Evolutionary conservation across 371 early-diverging fungal species (phyloP), one percentile per base, ranked within the genome.

Genomic region (Sporodiniella umbellata): DNA sequence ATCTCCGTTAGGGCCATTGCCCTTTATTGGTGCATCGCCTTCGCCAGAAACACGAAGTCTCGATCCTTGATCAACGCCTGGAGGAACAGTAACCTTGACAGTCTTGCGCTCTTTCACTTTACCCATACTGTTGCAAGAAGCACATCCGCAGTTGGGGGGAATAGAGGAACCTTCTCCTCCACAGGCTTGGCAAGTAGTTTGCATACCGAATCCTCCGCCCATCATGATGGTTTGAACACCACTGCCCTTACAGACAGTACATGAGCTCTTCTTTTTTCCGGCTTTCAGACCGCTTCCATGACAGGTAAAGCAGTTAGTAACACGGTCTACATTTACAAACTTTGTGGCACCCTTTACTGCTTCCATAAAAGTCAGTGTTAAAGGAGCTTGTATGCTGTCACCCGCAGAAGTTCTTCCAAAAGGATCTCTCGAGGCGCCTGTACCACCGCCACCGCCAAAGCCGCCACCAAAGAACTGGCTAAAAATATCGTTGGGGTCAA

Each of bases 311-410:
- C 97, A 96, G 25, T 70, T 68, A 1, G 72, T 66, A 22, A 93
- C 72, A 4, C 81, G 72, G 23, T 80, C 66, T 21, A 87, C 80
- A 24, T 63, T 64, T 11, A 95, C 68, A 8, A 56, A 64, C 53
- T 83, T 86, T 19, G 70, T 78, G 0, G 83, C 51, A 18, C 97
- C 97, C 45, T 84, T 85, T 14, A 85, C 89, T 6, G 94, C 93
- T 26, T 94, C 94, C 91, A 92, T 90, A 59, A 95, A 96, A 4
- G 81, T 46, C 17, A 96, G 71, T 7, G 67, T 72, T 47, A 88
- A 51, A 5, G 69, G 70, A 1, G 56, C 38, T 56, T 79, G 78
- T 15, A 83, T 66, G 54, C 72, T 70, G 8, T 79, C 80, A 26
- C 80, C 81, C 2, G 56, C 65, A 21, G 46, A 23, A 17, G 47